Evolutionary conservation across 768 basidiomycete genomes (phyloP).

Genomic region (Phaffia tasmanica): DNA sequence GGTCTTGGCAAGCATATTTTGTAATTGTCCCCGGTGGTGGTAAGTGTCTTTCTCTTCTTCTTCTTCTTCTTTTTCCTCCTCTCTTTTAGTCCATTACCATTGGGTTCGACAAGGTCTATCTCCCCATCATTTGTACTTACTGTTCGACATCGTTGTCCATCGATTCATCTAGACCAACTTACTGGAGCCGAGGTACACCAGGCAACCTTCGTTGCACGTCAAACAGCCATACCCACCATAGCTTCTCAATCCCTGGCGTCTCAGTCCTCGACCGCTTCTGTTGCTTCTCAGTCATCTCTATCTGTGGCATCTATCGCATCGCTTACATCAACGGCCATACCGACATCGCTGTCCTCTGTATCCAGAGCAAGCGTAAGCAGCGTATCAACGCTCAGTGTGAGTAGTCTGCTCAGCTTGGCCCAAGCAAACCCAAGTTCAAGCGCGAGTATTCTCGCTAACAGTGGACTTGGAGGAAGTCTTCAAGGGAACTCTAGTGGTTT

Average conservation of each 20-base stretch:
- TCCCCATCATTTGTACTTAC: background rate
- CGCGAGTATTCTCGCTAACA: background rate
- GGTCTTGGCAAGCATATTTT: constrained; percentile 19
- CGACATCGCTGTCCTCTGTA: background rate
- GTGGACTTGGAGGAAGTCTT: constrained; percentile 6
- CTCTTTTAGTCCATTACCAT: background rate
- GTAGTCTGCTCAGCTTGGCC: too few species aligned
- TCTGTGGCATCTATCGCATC: background rate
- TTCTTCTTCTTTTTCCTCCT: background rate
- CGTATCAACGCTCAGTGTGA: background rate
- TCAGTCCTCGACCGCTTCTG: constrained; percentile 7
- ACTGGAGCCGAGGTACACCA: constrained; percentile 20
- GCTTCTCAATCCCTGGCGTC: constrained; percentile 3
- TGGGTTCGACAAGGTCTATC: background rate
- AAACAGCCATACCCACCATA: constrained; percentile 20
- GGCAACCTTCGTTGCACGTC: constrained; percentile 17
- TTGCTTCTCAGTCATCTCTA: constrained; percentile 3
- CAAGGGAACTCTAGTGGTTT: background rate
- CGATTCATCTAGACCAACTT: background rate
- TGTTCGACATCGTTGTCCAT: background rate
- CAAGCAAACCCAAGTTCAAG: constrained; percentile 5
- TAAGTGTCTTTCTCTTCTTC: constrained; percentile 3
- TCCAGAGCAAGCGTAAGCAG: constrained; percentile 3
- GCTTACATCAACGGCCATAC: background rate
- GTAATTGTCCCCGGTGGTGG: constrained; percentile 20